Evolutionary conservation across 495 filamentous ascomycete genomes (phyloP), one percentile per base, ranked within the genome.

Genomic region (Chlorociboria aeruginascens): DNA sequence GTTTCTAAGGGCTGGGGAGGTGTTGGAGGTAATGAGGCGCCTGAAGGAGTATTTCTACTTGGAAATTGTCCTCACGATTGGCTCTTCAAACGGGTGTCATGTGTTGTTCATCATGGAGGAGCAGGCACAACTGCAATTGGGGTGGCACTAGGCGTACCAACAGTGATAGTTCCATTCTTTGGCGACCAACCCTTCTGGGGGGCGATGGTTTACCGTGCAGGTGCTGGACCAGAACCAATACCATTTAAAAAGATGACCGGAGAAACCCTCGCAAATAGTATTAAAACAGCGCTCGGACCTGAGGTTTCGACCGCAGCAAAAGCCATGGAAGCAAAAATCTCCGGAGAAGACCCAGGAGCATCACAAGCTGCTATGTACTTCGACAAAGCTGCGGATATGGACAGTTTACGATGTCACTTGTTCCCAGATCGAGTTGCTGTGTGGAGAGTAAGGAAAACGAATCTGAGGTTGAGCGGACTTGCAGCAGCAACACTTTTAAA

Each of bases 131-230:
- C 81, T 9, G 86, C 86, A 0, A 78, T 77, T 3, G 85, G 86
- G 3, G 76, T 92, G 39, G 69, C 77, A 0, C 62, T 72, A 1
- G 83, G 81, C 0, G 73, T 75, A 36, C 85, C 86, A 3, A 89
- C 86, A 0, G 72, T 85, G 1, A 70, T 92, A 12, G 76, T 90
- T 8, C 86, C 86, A 0, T 92, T 92, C 66, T 90, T 92, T 57
- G 86, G 86, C 3, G 86, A 90, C 47, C 85, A 89, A 55, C 80
- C 82, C 1, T 90, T 89, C 52, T 90, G 86, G 86, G 86, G 85
- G 14, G 65, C 73, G 1, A 84, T 90, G 72, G 73, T 90, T 25
- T 74, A 79, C 3, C 69, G 62, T 34, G 78, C 83, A 10, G 81
- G 82, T 2, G 86, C 85, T 0, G 86, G 86, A 1, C 85, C 85